phyloP scores from a whole-genome alignment of 371 early-diverging fungal genomes.

The Mucor sp. region DNA sequence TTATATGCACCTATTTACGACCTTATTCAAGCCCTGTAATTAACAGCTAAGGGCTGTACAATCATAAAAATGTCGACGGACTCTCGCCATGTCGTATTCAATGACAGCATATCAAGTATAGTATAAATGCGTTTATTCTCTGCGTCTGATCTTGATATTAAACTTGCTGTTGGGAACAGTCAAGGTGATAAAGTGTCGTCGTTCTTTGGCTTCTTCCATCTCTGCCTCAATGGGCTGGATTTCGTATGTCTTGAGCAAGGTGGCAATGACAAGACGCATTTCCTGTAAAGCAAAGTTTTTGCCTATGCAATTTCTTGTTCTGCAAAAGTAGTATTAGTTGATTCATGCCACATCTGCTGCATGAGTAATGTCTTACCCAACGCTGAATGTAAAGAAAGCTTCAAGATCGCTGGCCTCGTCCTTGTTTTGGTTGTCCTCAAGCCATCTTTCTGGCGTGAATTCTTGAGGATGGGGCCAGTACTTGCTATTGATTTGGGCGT shows the following conservation, averaged over 20 bases:
- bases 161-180: conserved; percentile 28
- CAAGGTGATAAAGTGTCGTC: conserved; percentile 30
- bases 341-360: not conserved
- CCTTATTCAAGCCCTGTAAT: too few relatives aligned
- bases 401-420: conserved; percentile 19
- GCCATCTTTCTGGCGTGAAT: conserved; percentile 43
- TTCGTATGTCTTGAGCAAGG: conserved; percentile 33
- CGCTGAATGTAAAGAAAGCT: conserved; percentile 45
- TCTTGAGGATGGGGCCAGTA: conserved; percentile 30
- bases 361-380: not conserved
- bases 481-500: conserved; percentile 24
- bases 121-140: not conserved
- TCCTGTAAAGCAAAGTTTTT: conserved; percentile 54
- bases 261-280: conserved; percentile 45
- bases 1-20: too few relatives aligned
- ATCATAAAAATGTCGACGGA: too few relatives aligned
- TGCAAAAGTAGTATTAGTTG: not conserved
- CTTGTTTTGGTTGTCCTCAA: conserved; percentile 5
- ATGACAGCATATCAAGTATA: too few relatives aligned
- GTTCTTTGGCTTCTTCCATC: conserved; percentile 23
- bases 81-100: too few relatives aligned
- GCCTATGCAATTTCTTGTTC: conserved; percentile 55
- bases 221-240: conserved; percentile 27
- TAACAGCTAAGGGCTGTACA: too few relatives aligned
- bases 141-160: conserved; percentile 24